phyloP scores from a whole-genome alignment of 2,329 filamentous ascomycete genomes.

The Colletotrichum spaethianum region DNA sequence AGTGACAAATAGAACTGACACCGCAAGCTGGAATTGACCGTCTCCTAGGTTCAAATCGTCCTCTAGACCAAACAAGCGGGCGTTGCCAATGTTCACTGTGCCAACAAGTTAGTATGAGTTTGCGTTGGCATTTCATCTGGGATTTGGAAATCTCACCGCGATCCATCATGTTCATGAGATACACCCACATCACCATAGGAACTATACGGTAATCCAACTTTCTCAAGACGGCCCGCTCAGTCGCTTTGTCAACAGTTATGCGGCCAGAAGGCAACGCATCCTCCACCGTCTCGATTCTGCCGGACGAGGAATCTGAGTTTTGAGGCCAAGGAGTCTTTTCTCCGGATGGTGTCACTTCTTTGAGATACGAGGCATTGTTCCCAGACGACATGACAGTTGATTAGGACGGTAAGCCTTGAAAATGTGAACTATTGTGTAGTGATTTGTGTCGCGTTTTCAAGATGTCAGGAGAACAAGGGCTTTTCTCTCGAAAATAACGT shows the following conservation, averaged over 20 bases:
- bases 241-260: slow-evolving; percentile 23
- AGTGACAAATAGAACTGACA: slow-evolving; percentile 78
- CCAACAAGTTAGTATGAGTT: not conserved
- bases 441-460: not conserved
- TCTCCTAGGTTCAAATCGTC: slow-evolving; percentile 71
- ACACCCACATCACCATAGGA: slow-evolving; percentile 51
- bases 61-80: slow-evolving; percentile 75
- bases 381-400: not conserved
- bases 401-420: too few relatives aligned
- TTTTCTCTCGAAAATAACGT: not conserved
- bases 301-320: slow-evolving; percentile 44
- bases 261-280: not conserved
- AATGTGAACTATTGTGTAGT: too few relatives aligned
- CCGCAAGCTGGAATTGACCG: slow-evolving; percentile 79
- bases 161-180: slow-evolving; percentile 55
- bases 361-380: not conserved
- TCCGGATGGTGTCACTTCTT: not conserved
- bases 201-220: slow-evolving; percentile 53
- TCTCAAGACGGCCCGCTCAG: slow-evolving; percentile 33
- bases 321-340: slow-evolving; percentile 37
- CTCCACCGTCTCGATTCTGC: slow-evolving; percentile 33
- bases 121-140: slow-evolving; percentile 47
- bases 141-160: slow-evolving; percentile 45
- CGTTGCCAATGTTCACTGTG: slow-evolving; percentile 70
- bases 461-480: not conserved